These are phyloP conservation scores for Fusarium coicis DNA, from an alignment of 2,329 filamentous ascomycete species.

Conservation along the genomic window DNA sequence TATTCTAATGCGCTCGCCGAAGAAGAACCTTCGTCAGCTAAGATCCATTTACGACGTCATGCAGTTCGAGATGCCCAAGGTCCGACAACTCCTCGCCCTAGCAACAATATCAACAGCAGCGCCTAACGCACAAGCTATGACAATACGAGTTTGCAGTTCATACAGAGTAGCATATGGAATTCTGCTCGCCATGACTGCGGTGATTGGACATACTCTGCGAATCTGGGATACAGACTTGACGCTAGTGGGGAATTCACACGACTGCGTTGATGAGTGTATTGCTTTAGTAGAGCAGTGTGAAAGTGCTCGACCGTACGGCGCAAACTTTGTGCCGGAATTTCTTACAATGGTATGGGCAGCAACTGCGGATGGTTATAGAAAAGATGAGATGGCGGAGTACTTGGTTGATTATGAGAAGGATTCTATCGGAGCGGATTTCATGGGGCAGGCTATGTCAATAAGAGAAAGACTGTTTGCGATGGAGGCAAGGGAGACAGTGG, in stretches of 20 bases:
- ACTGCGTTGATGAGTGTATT: slow-evolving; percentile 27
- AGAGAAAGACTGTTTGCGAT: slow-evolving; percentile 19
- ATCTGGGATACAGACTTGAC: slow-evolving; percentile 4
- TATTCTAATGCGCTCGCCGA: slow-evolving; percentile 24
- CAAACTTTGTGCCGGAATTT: slow-evolving; percentile 25
- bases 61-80: slow-evolving; percentile 18
- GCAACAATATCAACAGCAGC: slow-evolving; percentile 1
- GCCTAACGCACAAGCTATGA: not conserved
- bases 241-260: slow-evolving; percentile 4
- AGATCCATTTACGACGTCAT: slow-evolving; percentile 27
- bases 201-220: slow-evolving; percentile 25
- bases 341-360: slow-evolving; percentile 34
- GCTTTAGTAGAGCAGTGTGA: slow-evolving; percentile 19
- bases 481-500: slow-evolving; percentile 4
- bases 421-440: slow-evolving; percentile 21
- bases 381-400: slow-evolving; percentile 15
- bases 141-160: not conserved
- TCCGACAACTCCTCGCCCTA: slow-evolving; percentile 2
- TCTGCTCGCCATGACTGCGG: slow-evolving; percentile 13
- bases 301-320: slow-evolving; percentile 26
- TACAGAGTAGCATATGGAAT: slow-evolving; percentile 26
- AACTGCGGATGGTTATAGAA: slow-evolving; percentile 5
- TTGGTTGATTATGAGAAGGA: slow-evolving; percentile 34
- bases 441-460: slow-evolving; percentile 20
- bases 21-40: slow-evolving; percentile 7